Percentiles rank a stretch among this genome's conserved stretches.
Evolutionary conservation across 768 basidiomycete species (phyloP).

Genomic region (Obba rivulosa): DNA sequence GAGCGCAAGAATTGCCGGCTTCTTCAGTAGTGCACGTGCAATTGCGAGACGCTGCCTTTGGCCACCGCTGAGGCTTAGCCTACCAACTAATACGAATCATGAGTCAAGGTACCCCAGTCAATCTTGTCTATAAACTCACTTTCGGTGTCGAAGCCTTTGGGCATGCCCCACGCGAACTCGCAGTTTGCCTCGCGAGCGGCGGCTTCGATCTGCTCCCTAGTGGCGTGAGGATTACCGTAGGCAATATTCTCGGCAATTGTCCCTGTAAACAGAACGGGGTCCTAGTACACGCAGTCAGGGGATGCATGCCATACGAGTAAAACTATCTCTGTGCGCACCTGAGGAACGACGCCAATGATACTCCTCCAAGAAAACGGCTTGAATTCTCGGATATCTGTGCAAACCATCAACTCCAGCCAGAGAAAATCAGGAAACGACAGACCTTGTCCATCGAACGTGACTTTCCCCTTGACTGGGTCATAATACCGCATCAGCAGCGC

Average conservation of each 20-base stretch:
- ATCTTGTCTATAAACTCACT: conserved; percentile 45
- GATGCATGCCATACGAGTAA: not conserved
- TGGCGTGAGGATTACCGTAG: conserved; percentile 72
- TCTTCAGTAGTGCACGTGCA: conserved; percentile 82
- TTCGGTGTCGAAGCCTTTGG: conserved; percentile 88
- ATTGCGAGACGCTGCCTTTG: conserved; percentile 81
- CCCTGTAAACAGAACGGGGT: conserved; percentile 85
- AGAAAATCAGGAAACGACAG: conserved; percentile 9
- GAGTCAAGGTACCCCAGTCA: not conserved
- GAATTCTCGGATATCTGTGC: conserved; percentile 80
- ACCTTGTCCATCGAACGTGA: conserved; percentile 88
- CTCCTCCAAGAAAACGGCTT: conserved; percentile 81
- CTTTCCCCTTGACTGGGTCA: conserved; percentile 76
- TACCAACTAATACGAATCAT: conserved; percentile 43
- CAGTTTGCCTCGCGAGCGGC: conserved; percentile 92
- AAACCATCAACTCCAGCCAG: not conserved
- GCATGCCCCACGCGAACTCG: conserved; percentile 94
- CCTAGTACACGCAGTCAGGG: conserved; percentile 26
- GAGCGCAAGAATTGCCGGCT: conserved; percentile 80
- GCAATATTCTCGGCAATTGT: conserved; percentile 95
- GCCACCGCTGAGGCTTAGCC: conserved; percentile 69
- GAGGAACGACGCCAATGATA: conserved; percentile 91
- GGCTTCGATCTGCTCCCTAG: conserved; percentile 78
- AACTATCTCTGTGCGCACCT: conserved; percentile 30
- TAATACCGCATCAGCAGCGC: conserved; percentile 85